These are phyloP conservation scores for Nemania serpens DNA, from an alignment of 2,329 filamentous ascomycete genomes.

Conservation along the genomic window DNA sequence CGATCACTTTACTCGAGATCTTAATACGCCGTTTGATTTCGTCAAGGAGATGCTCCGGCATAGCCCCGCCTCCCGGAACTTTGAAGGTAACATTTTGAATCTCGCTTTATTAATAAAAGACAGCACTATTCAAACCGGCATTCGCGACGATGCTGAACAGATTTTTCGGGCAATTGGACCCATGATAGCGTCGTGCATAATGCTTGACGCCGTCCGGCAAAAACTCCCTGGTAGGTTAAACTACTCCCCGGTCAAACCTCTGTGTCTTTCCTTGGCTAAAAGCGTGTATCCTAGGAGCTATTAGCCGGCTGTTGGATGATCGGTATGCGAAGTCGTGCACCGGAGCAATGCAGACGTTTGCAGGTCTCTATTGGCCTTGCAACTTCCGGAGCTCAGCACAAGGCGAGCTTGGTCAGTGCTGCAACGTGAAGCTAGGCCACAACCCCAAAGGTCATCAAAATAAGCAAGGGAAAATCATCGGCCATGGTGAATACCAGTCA, in stretches of 20 bases:
- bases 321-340: conserved; percentile 39
- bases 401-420: conserved; percentile 39
- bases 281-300: conserved; percentile 31
- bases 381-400: conserved; percentile 33
- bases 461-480: conserved; percentile 41
- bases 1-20: conserved; percentile 41
- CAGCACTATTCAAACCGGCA: conserved; percentile 21
- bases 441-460: conserved; percentile 43
- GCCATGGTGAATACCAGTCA: conserved; percentile 42
- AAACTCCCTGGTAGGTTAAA: conserved; percentile 36
- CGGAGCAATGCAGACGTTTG: conserved; percentile 40
- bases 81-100: conserved; percentile 41
- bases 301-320: conserved; percentile 40
- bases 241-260: neutral
- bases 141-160: conserved; percentile 35
- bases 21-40: conserved; percentile 42
- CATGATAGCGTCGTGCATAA: conserved; percentile 42
- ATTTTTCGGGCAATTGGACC: conserved; percentile 41
- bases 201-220: conserved; percentile 42
- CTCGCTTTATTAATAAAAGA: conserved; percentile 39
- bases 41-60: conserved; percentile 43
- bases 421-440: conserved; percentile 41
- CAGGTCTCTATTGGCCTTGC: conserved; percentile 41
- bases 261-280: neutral
- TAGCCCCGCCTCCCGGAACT: conserved; percentile 39